A percentile compares a stretch with the other conserved stretches of the same genome.
Evolutionary conservation across 1,139 yeast species (phyloP).

Genomic region (Zygosaccharomyces pseudobailii): DNA sequence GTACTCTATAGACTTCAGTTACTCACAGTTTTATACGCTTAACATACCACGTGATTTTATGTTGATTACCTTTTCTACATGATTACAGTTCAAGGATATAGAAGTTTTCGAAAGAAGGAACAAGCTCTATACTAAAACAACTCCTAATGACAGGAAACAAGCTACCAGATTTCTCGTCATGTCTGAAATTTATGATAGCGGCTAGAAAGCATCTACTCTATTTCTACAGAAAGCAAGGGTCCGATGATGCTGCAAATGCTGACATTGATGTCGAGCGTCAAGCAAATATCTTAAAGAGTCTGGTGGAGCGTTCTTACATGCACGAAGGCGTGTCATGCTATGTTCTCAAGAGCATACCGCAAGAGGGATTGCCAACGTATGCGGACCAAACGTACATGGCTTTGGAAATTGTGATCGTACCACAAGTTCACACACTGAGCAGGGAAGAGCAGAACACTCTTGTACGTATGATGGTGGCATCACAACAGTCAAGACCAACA

Average conservation of each 20-base stretch:
- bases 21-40: too few relatives aligned
- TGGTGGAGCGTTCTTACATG: constrained; percentile 8
- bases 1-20: too few relatives aligned
- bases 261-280: constrained; percentile 11
- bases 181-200: constrained; percentile 17
- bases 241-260: background rate
- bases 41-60: background rate
- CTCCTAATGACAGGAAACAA: constrained; percentile 4
- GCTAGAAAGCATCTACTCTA: constrained; percentile 20
- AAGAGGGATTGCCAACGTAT: background rate
- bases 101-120: background rate
- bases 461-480: constrained; percentile 9
- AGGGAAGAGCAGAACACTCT: constrained; percentile 12
- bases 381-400: background rate
- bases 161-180: constrained; percentile 19
- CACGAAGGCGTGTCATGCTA: constrained; percentile 5
- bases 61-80: background rate
- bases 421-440: constrained; percentile 14
- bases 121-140: background rate
- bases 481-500: background rate
- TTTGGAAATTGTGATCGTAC: constrained; percentile 15
- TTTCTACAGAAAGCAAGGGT: constrained; percentile 10
- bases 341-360: constrained; percentile 1
- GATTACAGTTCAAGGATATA: background rate
- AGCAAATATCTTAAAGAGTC: constrained; percentile 8